Evolutionary conservation across 129 eudicot genomes (phyloP).

Genomic region (Ambrosia artemisiifolia): DNA sequence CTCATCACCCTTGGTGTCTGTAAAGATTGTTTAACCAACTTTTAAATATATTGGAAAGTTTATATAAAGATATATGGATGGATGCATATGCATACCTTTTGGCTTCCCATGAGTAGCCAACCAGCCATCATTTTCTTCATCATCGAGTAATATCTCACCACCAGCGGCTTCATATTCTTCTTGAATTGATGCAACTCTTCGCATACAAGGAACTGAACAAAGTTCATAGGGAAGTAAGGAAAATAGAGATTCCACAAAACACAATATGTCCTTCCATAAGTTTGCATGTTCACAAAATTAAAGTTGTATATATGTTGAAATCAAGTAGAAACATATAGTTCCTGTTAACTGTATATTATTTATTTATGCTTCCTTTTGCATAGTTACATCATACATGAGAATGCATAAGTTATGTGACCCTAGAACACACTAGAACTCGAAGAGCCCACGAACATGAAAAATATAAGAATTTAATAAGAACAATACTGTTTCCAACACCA

Average conservation of each 20-base stretch:
- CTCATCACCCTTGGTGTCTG: constrained; percentile 58
- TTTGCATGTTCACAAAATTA: constrained; percentile 14
- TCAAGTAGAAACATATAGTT: neutral
- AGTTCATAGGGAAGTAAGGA: constrained; percentile 3
- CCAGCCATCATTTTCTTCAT: constrained; percentile 95
- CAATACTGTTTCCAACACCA: too few species aligned
- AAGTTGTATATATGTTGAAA: too few species aligned
- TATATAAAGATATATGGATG: neutral
- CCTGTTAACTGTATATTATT: neutral
- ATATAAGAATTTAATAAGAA: neutral
- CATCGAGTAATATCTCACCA: constrained; percentile 85
- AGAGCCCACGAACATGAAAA: neutral
- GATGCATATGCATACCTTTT: constrained; percentile 48
- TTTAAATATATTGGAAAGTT: neutral
- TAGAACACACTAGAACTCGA: neutral
- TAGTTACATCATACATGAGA: neutral
- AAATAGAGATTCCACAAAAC: neutral
- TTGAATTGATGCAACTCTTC: constrained; percentile 86
- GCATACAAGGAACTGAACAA: constrained; percentile 77
- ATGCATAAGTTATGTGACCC: constrained; percentile 6
- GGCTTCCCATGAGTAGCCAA: constrained; percentile 96
- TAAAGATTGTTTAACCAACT: constrained; percentile 20
- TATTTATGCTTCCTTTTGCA: neutral
- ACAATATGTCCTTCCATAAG: constrained; percentile 2
- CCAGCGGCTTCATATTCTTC: constrained; percentile 98